Conservation (phyloP, 352 stramenopile species). For the Phytopythium delawarense region DNA sequence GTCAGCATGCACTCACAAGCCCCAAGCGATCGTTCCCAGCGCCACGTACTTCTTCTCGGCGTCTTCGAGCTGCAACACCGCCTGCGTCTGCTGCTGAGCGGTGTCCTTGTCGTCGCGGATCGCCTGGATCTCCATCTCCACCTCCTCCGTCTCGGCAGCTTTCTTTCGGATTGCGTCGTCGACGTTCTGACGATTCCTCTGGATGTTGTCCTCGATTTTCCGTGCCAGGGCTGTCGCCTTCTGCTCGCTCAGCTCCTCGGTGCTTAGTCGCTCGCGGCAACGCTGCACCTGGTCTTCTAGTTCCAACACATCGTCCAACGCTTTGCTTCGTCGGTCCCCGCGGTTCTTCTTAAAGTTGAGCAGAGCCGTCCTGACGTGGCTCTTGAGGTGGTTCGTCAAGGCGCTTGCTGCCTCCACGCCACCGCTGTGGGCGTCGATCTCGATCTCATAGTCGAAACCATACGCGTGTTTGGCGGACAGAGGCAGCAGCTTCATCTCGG, state of each 20-base stretch:
- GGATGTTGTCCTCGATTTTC: constrained; percentile 56
- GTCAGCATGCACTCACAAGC: constrained; percentile 3
- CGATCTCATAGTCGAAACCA: constrained; percentile 70
- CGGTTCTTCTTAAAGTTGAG: constrained; percentile 64
- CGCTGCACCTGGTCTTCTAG: constrained; percentile 53
- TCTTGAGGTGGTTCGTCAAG: constrained; percentile 61
- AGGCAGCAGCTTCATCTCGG: constrained; percentile 85
- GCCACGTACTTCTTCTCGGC: constrained; percentile 52
- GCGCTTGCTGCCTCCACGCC: constrained; percentile 51
- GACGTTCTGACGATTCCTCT: constrained; percentile 43
- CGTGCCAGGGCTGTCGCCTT: constrained; percentile 31
- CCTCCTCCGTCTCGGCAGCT: constrained; percentile 46
- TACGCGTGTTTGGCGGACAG: constrained; percentile 76
- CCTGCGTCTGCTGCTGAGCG: constrained; percentile 33
- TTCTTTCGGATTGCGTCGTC: constrained; percentile 45
- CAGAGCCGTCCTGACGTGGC: constrained; percentile 49
- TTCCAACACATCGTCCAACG: constrained; percentile 53
- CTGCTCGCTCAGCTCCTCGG: constrained; percentile 56
- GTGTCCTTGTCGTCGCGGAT: constrained; percentile 63
- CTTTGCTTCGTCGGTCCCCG: constrained; percentile 42
- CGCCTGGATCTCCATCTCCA: constrained; percentile 65
- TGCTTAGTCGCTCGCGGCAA: constrained; percentile 40
- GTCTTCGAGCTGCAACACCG: constrained; percentile 35
- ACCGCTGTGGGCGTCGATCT: constrained; percentile 55
- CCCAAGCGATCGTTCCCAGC: not conserved